Evolutionary conservation across 2,329 filamentous ascomycete genomes (phyloP).

Genomic region (Trichophyton schoenleinii): DNA sequence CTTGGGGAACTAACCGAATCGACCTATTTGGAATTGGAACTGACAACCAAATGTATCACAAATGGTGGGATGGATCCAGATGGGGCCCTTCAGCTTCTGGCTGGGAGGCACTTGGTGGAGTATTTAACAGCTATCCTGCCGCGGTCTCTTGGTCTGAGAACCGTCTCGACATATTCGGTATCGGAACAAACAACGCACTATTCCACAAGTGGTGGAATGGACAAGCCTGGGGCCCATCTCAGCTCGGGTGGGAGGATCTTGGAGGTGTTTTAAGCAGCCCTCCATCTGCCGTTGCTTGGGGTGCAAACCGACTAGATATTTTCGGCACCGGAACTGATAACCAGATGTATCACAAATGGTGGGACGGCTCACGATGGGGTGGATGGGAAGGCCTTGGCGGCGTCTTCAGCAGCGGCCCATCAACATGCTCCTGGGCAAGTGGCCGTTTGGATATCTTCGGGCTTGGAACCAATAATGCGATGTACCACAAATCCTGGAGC

Average conservation of each 20-base stretch:
- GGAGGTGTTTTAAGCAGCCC: constrained; percentile 15
- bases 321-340: constrained; percentile 17
- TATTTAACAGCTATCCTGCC: constrained; percentile 10
- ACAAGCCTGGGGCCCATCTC: constrained; percentile 10
- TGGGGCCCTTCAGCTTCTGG: constrained; percentile 10
- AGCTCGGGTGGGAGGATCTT: constrained; percentile 13
- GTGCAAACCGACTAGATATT: constrained; percentile 13
- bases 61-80: constrained; percentile 13
- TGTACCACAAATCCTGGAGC: constrained; percentile 12
- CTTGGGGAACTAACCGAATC: constrained; percentile 14
- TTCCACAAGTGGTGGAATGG: constrained; percentile 14
- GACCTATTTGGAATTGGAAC: constrained; percentile 16
- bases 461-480: constrained; percentile 13
- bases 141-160: constrained; percentile 11
- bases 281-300: constrained; percentile 15
- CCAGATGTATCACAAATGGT: constrained; percentile 13
- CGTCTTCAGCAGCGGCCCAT: constrained; percentile 13
- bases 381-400: constrained; percentile 14
- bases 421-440: constrained; percentile 13
- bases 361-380: constrained; percentile 9
- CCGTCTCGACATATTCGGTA: constrained; percentile 12
- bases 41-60: constrained; percentile 14
- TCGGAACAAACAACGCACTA: constrained; percentile 11
- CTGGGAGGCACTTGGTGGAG: constrained; percentile 11
- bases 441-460: constrained; percentile 17